These are phyloP conservation scores for Backusella psychrophila DNA, from an alignment of 192 early-diverging fungal species.

Conservation along the genomic window DNA sequence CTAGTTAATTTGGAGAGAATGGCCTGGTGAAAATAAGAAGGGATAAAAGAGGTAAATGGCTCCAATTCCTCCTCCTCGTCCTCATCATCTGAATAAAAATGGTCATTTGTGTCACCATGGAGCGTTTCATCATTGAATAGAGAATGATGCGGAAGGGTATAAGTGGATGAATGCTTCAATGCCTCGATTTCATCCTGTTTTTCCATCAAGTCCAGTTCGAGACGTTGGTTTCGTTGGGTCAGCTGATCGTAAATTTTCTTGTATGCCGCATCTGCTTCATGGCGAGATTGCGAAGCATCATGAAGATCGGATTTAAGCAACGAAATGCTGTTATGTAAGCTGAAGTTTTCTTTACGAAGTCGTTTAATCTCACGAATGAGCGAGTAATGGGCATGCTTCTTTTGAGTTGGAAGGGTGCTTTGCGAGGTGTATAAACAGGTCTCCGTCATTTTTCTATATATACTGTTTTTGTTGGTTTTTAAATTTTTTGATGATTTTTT, in stretches of 20 bases:
- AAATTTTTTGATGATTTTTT: neutral
- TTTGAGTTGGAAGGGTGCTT: neutral
- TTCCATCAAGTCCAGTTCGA: slow-evolving; percentile 7
- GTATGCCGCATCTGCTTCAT: slow-evolving; percentile 22
- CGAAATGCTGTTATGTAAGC: slow-evolving; percentile 13
- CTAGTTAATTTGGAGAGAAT: slow-evolving; percentile 37
- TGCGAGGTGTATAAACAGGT: neutral
- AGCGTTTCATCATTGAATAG: neutral
- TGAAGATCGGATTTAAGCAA: slow-evolving; percentile 27
- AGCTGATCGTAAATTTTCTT: slow-evolving; percentile 18
- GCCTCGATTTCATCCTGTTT: slow-evolving; percentile 18
- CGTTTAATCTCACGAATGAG: slow-evolving; percentile 32
- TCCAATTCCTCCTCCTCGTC: neutral
- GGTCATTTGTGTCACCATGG: slow-evolving; percentile 22
- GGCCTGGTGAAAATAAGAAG: slow-evolving; percentile 39
- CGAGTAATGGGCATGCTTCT: slow-evolving; percentile 6
- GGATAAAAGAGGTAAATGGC: slow-evolving; percentile 35
- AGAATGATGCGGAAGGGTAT: neutral
- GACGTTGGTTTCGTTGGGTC: neutral
- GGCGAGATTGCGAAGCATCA: slow-evolving; percentile 20
- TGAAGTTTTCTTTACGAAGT: slow-evolving; percentile 28
- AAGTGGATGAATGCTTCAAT: neutral
- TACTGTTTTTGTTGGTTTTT: neutral
- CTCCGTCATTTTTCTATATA: neutral
- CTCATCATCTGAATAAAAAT: slow-evolving; percentile 2